Conservation (phyloP, 2,329 filamentous ascomycete species). For the Cadophora luteo-olivacea region DNA sequence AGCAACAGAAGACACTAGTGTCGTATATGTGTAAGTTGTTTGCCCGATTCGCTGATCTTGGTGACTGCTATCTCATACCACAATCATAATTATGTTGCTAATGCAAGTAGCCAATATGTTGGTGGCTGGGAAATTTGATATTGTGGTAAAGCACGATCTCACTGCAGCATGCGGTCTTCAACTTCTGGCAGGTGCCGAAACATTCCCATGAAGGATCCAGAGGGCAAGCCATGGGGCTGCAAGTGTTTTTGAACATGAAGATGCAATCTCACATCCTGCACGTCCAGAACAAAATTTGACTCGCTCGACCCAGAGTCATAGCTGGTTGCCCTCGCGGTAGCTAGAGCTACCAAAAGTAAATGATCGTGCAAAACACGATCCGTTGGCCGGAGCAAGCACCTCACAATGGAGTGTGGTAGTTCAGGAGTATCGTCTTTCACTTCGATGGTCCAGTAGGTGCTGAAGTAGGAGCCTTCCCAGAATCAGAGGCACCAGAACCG, state of each 20-base stretch:
- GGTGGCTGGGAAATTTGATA: not conserved
- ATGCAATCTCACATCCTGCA: not conserved
- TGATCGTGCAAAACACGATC: not conserved
- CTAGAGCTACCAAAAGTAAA: not conserved
- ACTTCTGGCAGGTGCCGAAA: not conserved
- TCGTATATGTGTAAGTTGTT: not conserved
- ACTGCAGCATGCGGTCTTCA: not conserved
- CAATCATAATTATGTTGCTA: not conserved
- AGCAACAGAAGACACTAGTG: not conserved
- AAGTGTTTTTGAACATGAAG: not conserved
- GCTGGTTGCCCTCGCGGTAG: not conserved
- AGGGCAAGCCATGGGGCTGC: no score
- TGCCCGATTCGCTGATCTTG: not conserved
- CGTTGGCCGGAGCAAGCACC: not conserved
- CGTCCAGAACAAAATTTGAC: not conserved
- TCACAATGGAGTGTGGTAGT: not conserved
- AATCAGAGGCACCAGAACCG: slow-evolving; percentile 18
- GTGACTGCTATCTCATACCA: not conserved
- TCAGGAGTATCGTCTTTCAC: slow-evolving; percentile 23
- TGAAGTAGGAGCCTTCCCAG: slow-evolving; percentile 29
- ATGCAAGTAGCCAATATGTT: not conserved
- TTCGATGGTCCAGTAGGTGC: slow-evolving; percentile 41
- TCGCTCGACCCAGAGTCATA: not conserved
- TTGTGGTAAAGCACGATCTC: not conserved
- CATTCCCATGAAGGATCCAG: not conserved